These are phyloP conservation scores for Phytophthora idaei DNA, from an alignment of 352 stramenopile genomes.

Conservation along the genomic window DNA sequence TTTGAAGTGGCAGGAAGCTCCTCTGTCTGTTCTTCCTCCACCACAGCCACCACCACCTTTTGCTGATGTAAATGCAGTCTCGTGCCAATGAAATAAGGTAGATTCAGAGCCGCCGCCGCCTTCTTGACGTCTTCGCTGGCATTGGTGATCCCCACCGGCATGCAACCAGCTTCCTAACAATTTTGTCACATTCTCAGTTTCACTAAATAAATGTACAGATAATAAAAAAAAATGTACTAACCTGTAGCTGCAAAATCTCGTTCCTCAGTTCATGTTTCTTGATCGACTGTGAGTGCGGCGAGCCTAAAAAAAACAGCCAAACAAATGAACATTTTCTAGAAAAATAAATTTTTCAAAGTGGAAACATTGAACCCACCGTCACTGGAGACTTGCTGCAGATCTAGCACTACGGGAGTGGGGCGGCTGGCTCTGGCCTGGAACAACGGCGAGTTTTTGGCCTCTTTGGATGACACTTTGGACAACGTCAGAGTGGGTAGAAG, in stretches of 20 bases:
- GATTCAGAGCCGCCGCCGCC: slow-evolving; percentile 55
- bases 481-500: slow-evolving; percentile 75
- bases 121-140: slow-evolving; percentile 87
- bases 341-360: neutral
- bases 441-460: slow-evolving; percentile 34
- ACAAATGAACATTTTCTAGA: neutral
- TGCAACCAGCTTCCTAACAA: slow-evolving; percentile 53
- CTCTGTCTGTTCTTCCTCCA: slow-evolving; percentile 4
- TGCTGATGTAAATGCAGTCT: slow-evolving; percentile 44
- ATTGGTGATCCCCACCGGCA: slow-evolving; percentile 83
- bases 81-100: slow-evolving; percentile 83
- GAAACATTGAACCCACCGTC: slow-evolving; percentile 47
- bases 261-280: slow-evolving; percentile 77
- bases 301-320: slow-evolving; percentile 41
- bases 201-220: too few relatives aligned
- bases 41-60: slow-evolving; percentile 7
- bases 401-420: slow-evolving; percentile 68
- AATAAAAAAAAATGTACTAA: slow-evolving; percentile 12
- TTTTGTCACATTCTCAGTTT: neutral
- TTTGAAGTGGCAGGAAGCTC: slow-evolving; percentile 9
- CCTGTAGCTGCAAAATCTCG: slow-evolving; percentile 67
- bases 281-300: slow-evolving; percentile 75
- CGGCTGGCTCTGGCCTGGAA: slow-evolving; percentile 49
- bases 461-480: slow-evolving; percentile 34
- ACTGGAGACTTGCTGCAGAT: slow-evolving; percentile 76